These are phyloP conservation scores for Pseudopyrenochaeta lycopersici DNA, from an alignment of 2,329 filamentous ascomycete genomes.

Conservation along the genomic window DNA sequence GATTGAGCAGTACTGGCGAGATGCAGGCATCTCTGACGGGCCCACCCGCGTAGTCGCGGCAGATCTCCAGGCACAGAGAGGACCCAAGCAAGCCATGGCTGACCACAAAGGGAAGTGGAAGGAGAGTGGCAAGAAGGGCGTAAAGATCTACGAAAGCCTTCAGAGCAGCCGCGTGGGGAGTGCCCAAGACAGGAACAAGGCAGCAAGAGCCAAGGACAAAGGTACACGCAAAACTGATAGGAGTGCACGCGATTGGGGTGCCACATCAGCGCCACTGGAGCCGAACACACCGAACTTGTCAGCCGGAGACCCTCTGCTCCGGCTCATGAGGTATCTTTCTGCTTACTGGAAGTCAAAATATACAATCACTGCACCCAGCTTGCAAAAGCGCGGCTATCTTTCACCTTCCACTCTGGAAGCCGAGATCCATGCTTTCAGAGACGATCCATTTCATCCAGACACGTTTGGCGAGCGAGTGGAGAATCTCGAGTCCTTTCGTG, in stretches of 20 bases:
- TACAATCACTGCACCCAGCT: constrained; percentile 75
- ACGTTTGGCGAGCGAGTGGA: constrained; percentile 79
- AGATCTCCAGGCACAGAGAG: constrained; percentile 66
- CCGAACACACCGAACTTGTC: constrained; percentile 78
- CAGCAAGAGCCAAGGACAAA: constrained; percentile 35
- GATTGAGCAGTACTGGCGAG: constrained; percentile 60
- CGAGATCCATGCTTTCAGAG: constrained; percentile 75
- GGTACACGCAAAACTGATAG: constrained; percentile 53
- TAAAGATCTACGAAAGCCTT: constrained; percentile 38
- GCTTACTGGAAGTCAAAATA: constrained; percentile 92
- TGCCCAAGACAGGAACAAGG: constrained; percentile 12
- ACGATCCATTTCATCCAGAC: constrained; percentile 67
- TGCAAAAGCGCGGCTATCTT: constrained; percentile 92
- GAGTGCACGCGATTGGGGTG: constrained; percentile 73
- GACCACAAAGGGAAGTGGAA: constrained; percentile 45
- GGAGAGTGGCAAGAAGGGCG: constrained; percentile 52
- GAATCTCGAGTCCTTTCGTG: constrained; percentile 73
- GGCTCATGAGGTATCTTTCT: constrained; percentile 77
- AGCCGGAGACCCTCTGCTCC: constrained; percentile 80
- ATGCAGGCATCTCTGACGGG: constrained; percentile 85
- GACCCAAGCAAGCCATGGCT: constrained; percentile 65
- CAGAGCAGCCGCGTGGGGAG: constrained; percentile 23
- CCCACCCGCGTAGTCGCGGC: constrained; percentile 76
- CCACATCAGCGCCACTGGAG: constrained; percentile 73
- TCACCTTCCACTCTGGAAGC: constrained; percentile 76